Evolutionary conservation across 108 stramenopile species (phyloP).

Genomic region (Pseudonitzschia multiseries): DNA sequence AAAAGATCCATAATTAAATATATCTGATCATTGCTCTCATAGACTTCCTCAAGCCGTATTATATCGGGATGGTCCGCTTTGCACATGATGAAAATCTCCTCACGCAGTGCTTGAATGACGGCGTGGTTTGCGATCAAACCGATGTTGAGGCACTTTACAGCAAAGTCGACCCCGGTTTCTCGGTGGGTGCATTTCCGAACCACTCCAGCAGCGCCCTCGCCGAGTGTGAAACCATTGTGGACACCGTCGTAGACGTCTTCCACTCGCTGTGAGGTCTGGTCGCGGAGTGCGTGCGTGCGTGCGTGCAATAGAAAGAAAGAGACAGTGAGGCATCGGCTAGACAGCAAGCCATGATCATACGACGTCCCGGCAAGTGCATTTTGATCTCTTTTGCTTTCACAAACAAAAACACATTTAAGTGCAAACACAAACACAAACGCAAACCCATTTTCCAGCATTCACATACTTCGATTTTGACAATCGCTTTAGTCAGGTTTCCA

Average conservation of each 20-base stretch:
- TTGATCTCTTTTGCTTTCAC: not conserved
- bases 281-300: not conserved
- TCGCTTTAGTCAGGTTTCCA: constrained; percentile 26
- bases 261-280: constrained; percentile 19
- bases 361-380: not conserved
- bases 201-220: constrained; percentile 77
- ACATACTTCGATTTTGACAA: constrained; percentile 45
- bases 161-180: constrained; percentile 76
- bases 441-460: not conserved
- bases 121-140: constrained; percentile 59
- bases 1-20: constrained; percentile 80
- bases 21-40: constrained; percentile 67
- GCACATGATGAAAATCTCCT: constrained; percentile 88
- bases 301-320: not conserved
- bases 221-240: constrained; percentile 74
- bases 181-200: constrained; percentile 75
- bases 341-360: not conserved
- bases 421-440: too few species aligned
- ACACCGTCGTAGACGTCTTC: constrained; percentile 87
- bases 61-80: constrained; percentile 91
- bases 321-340: not conserved
- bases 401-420: not conserved
- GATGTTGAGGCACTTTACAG: constrained; percentile 79
- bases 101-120: constrained; percentile 55
- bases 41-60: constrained; percentile 81